Base-by-base conservation (phyloP, 352 stramenopile genomes). In the Phytopythium sindhum region DNA sequence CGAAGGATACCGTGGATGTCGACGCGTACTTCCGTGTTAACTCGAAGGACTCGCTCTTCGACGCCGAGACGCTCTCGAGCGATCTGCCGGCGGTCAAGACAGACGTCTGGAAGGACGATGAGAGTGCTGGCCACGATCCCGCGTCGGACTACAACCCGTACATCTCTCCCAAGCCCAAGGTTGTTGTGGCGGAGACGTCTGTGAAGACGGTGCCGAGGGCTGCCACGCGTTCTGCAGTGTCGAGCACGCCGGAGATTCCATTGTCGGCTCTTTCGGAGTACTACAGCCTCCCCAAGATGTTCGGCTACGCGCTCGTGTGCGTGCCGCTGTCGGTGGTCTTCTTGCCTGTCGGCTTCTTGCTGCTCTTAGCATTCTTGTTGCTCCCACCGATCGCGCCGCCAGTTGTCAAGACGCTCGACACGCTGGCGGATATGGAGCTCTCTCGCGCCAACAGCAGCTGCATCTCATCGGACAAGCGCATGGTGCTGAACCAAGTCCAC, bases 351-450 rank as follows among this genome's bases (percentile, higher is more conserved):
- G 72, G 75, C 2, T 47, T 91, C 26, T 12, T 91, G 10, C 59
- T 87, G 26, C 65, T 93, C 24, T 61, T 93, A 9, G 63, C 61
- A 15, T 85, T 93, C 48, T 44, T 95, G 44, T 33, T 91, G 29
- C 15, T 93, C 11, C 80, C 85, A 1, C 81, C 81, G 12, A 60
- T 78, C 29, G 75, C 82, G 44, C 66, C 67, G 17, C 55, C 78
- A 15, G 80, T 91, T 44, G 77, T 93, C 33, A 69, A 78, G 35
- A 33, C 69, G 21, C 67, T 93, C 33, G 86, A 95, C 47, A 65
- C 81, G 17, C 60, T 93, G 45, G 89, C 86, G 8, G 86, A 95
- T 48, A 73, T 89, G 67, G 86, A 95, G 42, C 63, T 95, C 28
- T 84, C 78, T 54, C 80, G 80, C 28, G 86, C 84, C 14, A 93